Evolutionary conservation across 495 filamentous ascomycete genomes (phyloP).

Genomic region (Neurospora sp.): DNA sequence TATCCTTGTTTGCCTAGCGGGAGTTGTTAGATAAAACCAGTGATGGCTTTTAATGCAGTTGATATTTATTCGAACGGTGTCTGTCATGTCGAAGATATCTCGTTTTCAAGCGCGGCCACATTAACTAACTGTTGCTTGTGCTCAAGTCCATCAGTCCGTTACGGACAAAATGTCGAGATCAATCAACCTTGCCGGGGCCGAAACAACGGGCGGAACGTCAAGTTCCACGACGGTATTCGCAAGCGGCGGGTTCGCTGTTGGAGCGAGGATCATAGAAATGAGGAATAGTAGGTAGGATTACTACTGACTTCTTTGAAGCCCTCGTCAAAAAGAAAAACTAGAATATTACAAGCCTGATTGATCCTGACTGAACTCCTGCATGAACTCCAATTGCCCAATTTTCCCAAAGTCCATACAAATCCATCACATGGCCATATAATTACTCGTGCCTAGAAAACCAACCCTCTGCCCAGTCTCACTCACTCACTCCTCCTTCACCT

Average conservation of each 20-base stretch:
- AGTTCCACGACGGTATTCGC: no score
- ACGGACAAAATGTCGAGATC: no score
- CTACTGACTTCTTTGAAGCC: background rate
- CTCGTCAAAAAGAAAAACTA: background rate
- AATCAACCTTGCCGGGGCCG: no score
- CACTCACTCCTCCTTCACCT: slow-evolving; percentile 6
- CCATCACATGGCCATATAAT: background rate
- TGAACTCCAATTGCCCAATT: background rate
- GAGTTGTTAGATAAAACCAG: no score
- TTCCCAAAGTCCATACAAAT: background rate
- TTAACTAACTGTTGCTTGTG: no score
- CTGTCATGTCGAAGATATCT: no score
- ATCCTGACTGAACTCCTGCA: background rate
- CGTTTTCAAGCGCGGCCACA: no score
- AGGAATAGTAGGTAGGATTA: background rate
- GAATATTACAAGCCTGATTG: background rate
- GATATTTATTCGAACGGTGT: no score
- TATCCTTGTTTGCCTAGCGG: no score
- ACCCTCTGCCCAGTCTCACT: background rate
- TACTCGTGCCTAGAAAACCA: background rate
- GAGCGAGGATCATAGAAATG: background rate
- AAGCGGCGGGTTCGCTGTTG: background rate
- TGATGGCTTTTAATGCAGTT: no score
- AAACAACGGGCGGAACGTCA: no score
- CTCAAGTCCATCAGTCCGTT: no score